phyloP scores from a whole-genome alignment of 352 stramenopile genomes.

The Phytophthora brassicae region DNA sequence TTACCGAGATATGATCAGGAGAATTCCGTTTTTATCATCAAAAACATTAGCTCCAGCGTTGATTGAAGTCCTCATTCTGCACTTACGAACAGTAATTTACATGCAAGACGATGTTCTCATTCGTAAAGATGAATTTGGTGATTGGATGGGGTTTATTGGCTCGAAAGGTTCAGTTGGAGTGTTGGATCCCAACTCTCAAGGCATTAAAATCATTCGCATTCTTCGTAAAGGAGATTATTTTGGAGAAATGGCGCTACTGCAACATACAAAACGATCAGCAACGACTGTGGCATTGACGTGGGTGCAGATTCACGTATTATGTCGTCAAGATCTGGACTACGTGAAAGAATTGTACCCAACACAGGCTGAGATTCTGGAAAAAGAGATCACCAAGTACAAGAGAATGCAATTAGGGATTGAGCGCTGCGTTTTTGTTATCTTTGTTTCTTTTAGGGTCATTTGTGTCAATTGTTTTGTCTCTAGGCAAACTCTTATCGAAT shows the following conservation, averaged over 20 bases:
- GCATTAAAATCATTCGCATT: constrained; percentile 60
- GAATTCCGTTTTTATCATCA: constrained; percentile 66
- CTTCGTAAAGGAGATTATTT: constrained; percentile 77
- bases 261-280: constrained; percentile 62
- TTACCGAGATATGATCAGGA: constrained; percentile 69
- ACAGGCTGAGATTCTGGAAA: constrained; percentile 56
- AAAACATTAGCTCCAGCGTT: constrained; percentile 53
- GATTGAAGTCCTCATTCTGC: constrained; percentile 67
- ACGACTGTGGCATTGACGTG: constrained; percentile 70
- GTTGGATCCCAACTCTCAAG: constrained; percentile 51
- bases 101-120: constrained; percentile 78
- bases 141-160: constrained; percentile 83
- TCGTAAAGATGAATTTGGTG: constrained; percentile 61
- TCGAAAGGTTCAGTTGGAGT: constrained; percentile 69
- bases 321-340: constrained; percentile 56
- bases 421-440: not conserved
- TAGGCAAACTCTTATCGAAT: no score
- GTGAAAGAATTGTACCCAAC: constrained; percentile 66
- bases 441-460: not conserved
- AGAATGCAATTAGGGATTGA: constrained; percentile 60
- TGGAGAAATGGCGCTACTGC: constrained; percentile 73
- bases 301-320: constrained; percentile 75
- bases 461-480: not conserved
- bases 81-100: constrained; percentile 69
- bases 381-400: constrained; percentile 73